Percentiles rank a stretch among this genome's conserved stretches.
These are phyloP conservation scores for Vitis hybrid DNA, from an alignment of 177 flowering plant species.

Conservation along the genomic window DNA sequence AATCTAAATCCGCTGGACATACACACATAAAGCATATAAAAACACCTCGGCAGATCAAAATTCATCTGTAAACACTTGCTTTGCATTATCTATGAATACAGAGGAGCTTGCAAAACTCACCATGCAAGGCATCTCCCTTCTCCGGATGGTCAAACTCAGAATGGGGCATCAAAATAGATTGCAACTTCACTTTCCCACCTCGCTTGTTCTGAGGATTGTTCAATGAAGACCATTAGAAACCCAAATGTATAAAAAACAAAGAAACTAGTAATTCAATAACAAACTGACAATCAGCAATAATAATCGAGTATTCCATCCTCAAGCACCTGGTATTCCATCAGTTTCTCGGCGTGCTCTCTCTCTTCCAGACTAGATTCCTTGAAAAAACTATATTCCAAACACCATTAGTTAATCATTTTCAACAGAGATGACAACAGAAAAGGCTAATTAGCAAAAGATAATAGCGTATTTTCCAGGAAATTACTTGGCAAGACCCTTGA, in stretches of 20 bases:
- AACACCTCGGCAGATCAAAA: background rate
- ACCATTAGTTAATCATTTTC: background rate
- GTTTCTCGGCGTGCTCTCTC: slow-evolving; percentile 84
- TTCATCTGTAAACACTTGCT: background rate
- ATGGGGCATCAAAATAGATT: slow-evolving; percentile 59
- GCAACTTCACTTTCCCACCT: slow-evolving; percentile 85
- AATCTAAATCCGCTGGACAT: too few relatives aligned
- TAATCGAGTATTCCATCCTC: too few relatives aligned
- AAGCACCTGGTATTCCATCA: slow-evolving; percentile 93
- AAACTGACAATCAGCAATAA: background rate
- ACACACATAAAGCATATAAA: background rate
- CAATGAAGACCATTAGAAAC: background rate
- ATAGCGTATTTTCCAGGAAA: background rate
- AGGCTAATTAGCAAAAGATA: background rate
- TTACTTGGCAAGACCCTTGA: slow-evolving; percentile 89
- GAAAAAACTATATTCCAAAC: slow-evolving; percentile 57
- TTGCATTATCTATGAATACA: background rate
- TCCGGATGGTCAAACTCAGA: slow-evolving; percentile 78
- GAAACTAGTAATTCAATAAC: background rate
- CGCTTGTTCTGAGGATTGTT: slow-evolving; percentile 60
- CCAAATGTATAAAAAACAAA: background rate
- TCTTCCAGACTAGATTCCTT: slow-evolving; percentile 90
- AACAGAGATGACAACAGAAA: background rate
- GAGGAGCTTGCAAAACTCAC: slow-evolving; percentile 30
- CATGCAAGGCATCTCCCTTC: slow-evolving; percentile 93